phyloP scores from a whole-genome alignment of 2,329 filamentous ascomycete genomes.

The Neopestalotiopsis rosae region DNA sequence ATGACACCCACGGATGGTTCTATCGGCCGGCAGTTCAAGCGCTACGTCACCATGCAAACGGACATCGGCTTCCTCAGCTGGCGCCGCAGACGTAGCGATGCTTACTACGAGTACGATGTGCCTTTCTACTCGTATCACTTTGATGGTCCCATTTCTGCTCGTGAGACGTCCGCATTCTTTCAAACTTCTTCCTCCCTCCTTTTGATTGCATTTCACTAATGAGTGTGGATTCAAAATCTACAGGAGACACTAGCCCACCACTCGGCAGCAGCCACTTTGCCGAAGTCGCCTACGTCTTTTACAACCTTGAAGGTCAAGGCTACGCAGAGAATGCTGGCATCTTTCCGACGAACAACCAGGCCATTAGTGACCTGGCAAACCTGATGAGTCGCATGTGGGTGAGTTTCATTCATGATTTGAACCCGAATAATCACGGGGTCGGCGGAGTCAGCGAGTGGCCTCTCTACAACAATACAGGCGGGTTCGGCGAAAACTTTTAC shows the following conservation, averaged over 20 bases:
- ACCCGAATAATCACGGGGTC: background rate
- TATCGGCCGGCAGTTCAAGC: background rate
- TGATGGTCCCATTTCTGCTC: background rate
- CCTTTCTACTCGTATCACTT: background rate
- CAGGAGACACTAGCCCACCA: background rate
- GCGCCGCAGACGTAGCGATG: background rate
- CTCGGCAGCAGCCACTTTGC: background rate
- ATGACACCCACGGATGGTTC: background rate
- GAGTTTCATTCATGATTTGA: background rate
- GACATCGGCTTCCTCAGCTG: background rate
- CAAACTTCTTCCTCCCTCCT: too few species aligned
- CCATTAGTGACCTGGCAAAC: background rate
- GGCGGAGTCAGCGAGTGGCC: background rate
- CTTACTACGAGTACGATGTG: background rate
- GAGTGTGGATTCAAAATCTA: background rate
- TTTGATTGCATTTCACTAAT: accelerated
- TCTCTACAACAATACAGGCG: background rate
- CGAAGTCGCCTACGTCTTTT: background rate
- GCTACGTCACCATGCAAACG: background rate
- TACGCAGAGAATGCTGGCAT: background rate
- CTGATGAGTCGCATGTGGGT: background rate
- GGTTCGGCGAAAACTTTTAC: background rate
- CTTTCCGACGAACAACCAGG: background rate
- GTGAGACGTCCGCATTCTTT: accelerated
- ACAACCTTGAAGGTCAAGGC: background rate